Evolutionary conservation across 2,329 filamentous ascomycete species (phyloP).

Genomic region (Aulographum hederae): DNA sequence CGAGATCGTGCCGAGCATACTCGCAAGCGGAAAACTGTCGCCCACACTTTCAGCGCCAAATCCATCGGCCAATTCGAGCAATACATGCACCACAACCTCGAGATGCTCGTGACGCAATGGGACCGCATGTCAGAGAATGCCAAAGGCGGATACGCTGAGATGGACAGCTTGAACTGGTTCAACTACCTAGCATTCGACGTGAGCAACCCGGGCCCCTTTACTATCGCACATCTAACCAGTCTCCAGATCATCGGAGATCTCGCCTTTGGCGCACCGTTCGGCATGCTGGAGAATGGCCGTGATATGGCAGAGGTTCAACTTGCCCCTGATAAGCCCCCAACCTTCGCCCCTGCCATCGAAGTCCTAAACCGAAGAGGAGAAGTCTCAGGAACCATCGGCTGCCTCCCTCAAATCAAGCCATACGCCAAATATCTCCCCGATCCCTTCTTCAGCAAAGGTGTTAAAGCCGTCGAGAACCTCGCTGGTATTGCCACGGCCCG

Average conservation of each 20-base stretch:
- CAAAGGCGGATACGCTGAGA: constrained; percentile 35
- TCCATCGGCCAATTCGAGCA: constrained; percentile 72
- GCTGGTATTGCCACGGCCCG: constrained; percentile 77
- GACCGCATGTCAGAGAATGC: constrained; percentile 40
- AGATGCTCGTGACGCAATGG: constrained; percentile 55
- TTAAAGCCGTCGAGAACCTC: constrained; percentile 59
- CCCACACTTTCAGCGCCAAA: constrained; percentile 73
- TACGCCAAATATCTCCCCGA: constrained; percentile 69
- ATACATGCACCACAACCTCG: constrained; percentile 67
- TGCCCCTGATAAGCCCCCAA: constrained; percentile 40
- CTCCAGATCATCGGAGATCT: constrained; percentile 44
- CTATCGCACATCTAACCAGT: too few relatives aligned
- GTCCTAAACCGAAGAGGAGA: constrained; percentile 79
- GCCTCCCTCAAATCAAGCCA: constrained; percentile 54
- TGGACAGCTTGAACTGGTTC: constrained; percentile 69
- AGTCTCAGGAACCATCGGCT: constrained; percentile 60
- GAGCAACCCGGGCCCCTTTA: too few relatives aligned
- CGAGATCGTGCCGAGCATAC: constrained; percentile 65
- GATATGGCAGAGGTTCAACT: constrained; percentile 59
- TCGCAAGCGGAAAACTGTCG: constrained; percentile 75
- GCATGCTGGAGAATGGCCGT: constrained; percentile 60
- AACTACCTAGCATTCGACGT: constrained; percentile 46
- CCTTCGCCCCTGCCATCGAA: constrained; percentile 64
- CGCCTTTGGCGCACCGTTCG: constrained; percentile 62
- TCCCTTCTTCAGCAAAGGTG: constrained; percentile 59